A percentile compares a stretch with the other conserved stretches of the same genome.
Evolutionary conservation across 192 early-diverging fungal species (phyloP).

Genomic region (Rhizophagus prolifer): DNA sequence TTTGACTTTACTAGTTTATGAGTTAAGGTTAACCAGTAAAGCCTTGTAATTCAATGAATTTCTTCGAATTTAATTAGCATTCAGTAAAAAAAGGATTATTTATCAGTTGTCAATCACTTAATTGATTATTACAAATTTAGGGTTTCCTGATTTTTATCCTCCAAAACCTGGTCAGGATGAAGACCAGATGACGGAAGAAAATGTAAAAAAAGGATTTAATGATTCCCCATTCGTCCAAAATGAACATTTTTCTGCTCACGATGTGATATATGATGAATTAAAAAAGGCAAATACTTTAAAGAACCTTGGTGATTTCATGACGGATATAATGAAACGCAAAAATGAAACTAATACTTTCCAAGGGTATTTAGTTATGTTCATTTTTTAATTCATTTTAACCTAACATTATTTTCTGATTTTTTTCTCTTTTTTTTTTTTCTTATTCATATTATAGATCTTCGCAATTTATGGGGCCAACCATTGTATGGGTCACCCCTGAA

Average conservation of each 20-base stretch:
- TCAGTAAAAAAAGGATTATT: not conserved
- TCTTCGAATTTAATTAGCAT: not conserved
- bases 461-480: slow-evolving; percentile 49
- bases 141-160: slow-evolving; percentile 51
- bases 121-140: slow-evolving; percentile 11
- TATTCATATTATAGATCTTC: slow-evolving; percentile 34
- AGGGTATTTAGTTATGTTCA: slow-evolving; percentile 29
- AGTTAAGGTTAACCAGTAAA: not conserved
- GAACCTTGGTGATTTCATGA: slow-evolving; percentile 34
- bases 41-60: not conserved
- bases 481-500: slow-evolving; percentile 42
- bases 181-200: slow-evolving; percentile 53
- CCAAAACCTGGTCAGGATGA: slow-evolving; percentile 40
- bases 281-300: slow-evolving; percentile 48
- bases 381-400: not conserved
- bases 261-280: slow-evolving; percentile 48
- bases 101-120: not conserved
- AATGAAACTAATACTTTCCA: slow-evolving; percentile 31
- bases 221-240: slow-evolving; percentile 49
- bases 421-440: not conserved
- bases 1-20: no score
- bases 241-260: slow-evolving; percentile 54
- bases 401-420: not conserved
- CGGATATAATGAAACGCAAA: slow-evolving; percentile 39
- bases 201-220: slow-evolving; percentile 56